phyloP scores from a whole-genome alignment of 2,329 filamentous ascomycete genomes.

The Chrysosporium queenslandicum region DNA sequence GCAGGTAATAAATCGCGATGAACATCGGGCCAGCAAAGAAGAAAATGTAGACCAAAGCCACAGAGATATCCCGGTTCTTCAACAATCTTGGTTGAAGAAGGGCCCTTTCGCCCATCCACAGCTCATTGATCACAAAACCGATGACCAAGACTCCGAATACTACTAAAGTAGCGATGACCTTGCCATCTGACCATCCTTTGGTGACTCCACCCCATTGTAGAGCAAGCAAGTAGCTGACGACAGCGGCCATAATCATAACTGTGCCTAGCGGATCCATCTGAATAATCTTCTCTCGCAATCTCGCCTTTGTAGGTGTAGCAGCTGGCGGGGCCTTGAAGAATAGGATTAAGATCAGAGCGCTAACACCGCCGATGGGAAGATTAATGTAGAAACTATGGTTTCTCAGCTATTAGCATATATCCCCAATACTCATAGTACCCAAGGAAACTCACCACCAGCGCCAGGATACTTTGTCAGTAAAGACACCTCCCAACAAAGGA shows the following conservation, averaged over 20 bases:
- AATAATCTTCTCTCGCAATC: slow-evolving; percentile 16
- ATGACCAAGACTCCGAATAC: slow-evolving; percentile 19
- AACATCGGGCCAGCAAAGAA: slow-evolving; percentile 14
- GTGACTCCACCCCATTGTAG: slow-evolving; percentile 24
- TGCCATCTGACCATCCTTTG: slow-evolving; percentile 20
- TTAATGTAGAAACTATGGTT: slow-evolving; percentile 32
- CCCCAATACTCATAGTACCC: no score
- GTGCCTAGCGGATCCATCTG: slow-evolving; percentile 22
- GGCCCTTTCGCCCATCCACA: slow-evolving; percentile 19
- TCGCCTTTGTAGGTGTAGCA: slow-evolving; percentile 14
- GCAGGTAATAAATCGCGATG: slow-evolving; percentile 21
- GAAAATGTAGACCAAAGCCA: slow-evolving; percentile 10
- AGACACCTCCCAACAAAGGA: slow-evolving; percentile 17
- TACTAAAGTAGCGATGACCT: slow-evolving; percentile 21
- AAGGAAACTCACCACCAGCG: slow-evolving; percentile 19
- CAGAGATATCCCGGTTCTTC: slow-evolving; percentile 9
- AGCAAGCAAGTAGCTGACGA: slow-evolving; percentile 23
- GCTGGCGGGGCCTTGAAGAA: slow-evolving; percentile 18
- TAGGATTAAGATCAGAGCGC: slow-evolving; percentile 11
- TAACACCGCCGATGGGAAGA: slow-evolving; percentile 16
- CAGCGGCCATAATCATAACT: slow-evolving; percentile 19
- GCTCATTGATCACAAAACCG: slow-evolving; percentile 16
- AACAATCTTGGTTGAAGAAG: slow-evolving; percentile 25
- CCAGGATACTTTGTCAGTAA: slow-evolving; percentile 17
- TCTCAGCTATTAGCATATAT: neutral